Base-by-base conservation (phyloP, 352 stramenopile species). In the Phytophthora pini region DNA sequence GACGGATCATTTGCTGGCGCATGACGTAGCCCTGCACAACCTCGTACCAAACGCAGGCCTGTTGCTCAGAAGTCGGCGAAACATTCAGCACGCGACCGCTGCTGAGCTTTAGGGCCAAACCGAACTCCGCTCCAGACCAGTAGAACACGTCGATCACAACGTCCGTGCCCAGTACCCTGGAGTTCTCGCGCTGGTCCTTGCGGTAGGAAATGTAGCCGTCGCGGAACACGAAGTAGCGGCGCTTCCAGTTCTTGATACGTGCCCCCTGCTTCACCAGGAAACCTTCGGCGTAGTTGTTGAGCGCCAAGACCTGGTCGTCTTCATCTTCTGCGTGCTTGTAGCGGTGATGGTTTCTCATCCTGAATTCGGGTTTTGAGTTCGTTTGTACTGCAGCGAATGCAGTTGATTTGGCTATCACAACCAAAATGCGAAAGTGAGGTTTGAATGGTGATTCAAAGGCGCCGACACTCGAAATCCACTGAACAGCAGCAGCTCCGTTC, bases 151-250 rank as follows among this genome's bases (percentile, higher is more conserved):
- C 70, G 3, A 78, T 43, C 29, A 91, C 71, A 24, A 77, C 58
- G 51, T 91, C 80, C 22, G 61, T 77, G 29, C 72, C 64, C 8
- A 88, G 65, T 11, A 87, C 66, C 46, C 76, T 86, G 48, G 80
- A 69, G 43, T 56, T 70, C 34, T 87, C 77, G 54, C 75, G 76
- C 40, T 70, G 72, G 57, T 91, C 72, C 70, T 88, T 89, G 54
- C 80, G 79, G 68, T 89, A 91, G 26, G 68, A 77, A 22, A 91
- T 45, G 49, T 61, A 80, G 39, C 82, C 82, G 41, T 90, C 71
- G 41, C 84, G 81, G 66, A 93, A 89, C 26, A 91, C 80, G 56
- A 93, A 93, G 68, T 89, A 93, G 45, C 85, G 82, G 32, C 77
- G 82, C 39, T 89, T 86, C 84, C 84, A 93, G 45, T 74, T 93